Evolutionary conservation across 768 basidiomycete genomes (phyloP).

Genomic region (Hypholoma fasciculare): DNA sequence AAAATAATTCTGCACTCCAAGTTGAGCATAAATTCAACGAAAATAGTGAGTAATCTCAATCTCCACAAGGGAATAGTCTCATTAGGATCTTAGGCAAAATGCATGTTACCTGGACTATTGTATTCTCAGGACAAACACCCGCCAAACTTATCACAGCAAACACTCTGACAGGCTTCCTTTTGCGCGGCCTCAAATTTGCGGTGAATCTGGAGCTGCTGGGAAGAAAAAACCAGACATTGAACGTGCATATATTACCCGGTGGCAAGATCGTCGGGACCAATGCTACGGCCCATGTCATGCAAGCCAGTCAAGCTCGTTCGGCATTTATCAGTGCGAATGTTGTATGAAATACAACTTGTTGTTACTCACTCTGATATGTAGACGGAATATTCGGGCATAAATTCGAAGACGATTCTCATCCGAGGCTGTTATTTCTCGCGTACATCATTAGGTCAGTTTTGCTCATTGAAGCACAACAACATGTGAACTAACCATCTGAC

Average conservation of each 20-base stretch:
- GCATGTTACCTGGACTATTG: slow-evolving; percentile 32
- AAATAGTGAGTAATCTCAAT: slow-evolving; percentile 1
- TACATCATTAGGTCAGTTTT: background rate
- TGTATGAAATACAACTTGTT: background rate
- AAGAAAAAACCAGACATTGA: too few species aligned
- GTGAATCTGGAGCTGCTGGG: too few species aligned
- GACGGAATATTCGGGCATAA: slow-evolving; percentile 1
- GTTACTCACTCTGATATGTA: background rate
- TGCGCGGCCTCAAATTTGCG: background rate
- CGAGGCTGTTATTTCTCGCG: background rate
- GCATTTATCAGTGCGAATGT: background rate
- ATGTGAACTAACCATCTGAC: too few species aligned
- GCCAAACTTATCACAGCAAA: slow-evolving; percentile 15
- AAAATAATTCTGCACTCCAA: too few species aligned
- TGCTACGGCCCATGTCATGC: background rate
- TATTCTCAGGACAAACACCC: slow-evolving; percentile 24
- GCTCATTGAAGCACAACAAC: background rate
- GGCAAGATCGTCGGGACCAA: background rate
- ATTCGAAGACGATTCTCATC: background rate
- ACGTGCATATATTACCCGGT: too few species aligned
- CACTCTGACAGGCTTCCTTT: background rate
- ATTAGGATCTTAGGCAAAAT: slow-evolving; percentile 8
- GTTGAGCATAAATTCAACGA: slow-evolving; percentile 3
- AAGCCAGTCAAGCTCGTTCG: background rate
- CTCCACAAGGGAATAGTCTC: too few species aligned